Evolutionary conservation across 306 rosid species (phyloP).

Genomic region (Malus sylvestris): DNA sequence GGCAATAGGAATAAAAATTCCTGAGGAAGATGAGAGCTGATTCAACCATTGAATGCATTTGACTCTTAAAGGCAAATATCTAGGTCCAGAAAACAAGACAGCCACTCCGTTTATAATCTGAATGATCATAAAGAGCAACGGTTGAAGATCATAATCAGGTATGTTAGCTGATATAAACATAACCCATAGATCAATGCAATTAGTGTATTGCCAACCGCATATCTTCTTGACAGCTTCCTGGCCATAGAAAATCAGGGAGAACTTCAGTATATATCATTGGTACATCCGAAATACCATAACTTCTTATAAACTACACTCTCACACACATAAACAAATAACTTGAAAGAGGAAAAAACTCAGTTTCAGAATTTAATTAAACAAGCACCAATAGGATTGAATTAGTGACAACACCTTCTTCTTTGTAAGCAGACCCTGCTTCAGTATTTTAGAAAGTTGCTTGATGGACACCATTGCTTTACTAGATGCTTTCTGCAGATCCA

Average conservation of each 20-base stretch:
- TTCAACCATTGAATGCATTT: constrained; percentile 86
- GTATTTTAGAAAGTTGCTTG: constrained; percentile 55
- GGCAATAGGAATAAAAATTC: constrained; percentile 77
- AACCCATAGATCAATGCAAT: constrained; percentile 88
- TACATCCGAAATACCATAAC: not conserved
- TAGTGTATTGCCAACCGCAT: constrained; percentile 68
- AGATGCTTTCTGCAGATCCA: constrained; percentile 69
- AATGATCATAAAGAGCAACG: constrained; percentile 45
- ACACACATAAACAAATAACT: not conserved
- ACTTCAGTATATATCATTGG: constrained; percentile 15
- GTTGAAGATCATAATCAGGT: constrained; percentile 64
- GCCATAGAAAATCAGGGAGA: constrained; percentile 18
- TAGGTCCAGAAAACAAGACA: constrained; percentile 75
- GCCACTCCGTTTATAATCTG: constrained; percentile 82
- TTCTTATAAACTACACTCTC: not conserved
- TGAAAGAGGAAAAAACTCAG: not conserved
- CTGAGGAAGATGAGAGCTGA: constrained; percentile 65
- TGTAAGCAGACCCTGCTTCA: constrained; percentile 60
- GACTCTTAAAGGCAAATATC: constrained; percentile 87
- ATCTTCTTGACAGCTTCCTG: constrained; percentile 82
- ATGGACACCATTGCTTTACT: constrained; percentile 50
- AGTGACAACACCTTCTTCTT: constrained; percentile 53
- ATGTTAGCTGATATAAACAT: constrained; percentile 46
- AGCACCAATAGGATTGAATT: constrained; percentile 5
- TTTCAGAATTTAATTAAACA: constrained; percentile 5